Conservation (phyloP, 148 eudicot genomes). For the Bassia scoparia region DNA sequence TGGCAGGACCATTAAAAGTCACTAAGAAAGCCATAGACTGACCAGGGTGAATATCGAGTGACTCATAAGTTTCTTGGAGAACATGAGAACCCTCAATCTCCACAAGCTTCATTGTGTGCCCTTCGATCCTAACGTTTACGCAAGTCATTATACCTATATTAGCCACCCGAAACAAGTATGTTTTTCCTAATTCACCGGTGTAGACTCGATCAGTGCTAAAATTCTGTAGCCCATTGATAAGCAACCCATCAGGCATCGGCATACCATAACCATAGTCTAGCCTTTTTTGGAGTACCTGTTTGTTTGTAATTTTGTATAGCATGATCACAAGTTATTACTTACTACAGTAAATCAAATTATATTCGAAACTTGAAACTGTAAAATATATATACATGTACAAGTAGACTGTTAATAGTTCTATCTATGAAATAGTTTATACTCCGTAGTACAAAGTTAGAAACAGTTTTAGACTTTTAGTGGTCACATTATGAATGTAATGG, state of each 20-base stretch:
- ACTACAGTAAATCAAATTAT: no score
- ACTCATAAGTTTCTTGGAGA: constrained; percentile 58
- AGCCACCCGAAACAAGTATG: constrained; percentile 67
- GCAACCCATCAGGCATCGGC: constrained; percentile 56
- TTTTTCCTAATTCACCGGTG: constrained; percentile 44
- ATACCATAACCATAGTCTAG: constrained; percentile 45
- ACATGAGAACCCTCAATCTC: constrained; percentile 85
- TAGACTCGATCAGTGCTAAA: constrained; percentile 31
- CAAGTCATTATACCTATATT: constrained; percentile 61
- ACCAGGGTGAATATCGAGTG: constrained; percentile 76
- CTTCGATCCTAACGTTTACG: constrained; percentile 74
- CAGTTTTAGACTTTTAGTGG: no score
- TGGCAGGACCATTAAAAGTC: constrained; percentile 31
- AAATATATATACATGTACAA: no score
- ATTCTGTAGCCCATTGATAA: constrained; percentile 60
- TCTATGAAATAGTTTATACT: no score
- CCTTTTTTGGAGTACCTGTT: constrained; percentile 30
- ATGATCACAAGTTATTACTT: no score
- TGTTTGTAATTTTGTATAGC: not conserved
- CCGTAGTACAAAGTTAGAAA: no score
- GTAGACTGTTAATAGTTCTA: no score
- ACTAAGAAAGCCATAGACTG: constrained; percentile 70
- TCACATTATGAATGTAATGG: no score
- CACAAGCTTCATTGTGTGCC: constrained; percentile 53
- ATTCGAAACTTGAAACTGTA: no score